Evolutionary conservation across 202 grass and related monocot genomes (phyloP), one percentile per base, ranked within the genome.

Genomic region (Saccharum hybrid): DNA sequence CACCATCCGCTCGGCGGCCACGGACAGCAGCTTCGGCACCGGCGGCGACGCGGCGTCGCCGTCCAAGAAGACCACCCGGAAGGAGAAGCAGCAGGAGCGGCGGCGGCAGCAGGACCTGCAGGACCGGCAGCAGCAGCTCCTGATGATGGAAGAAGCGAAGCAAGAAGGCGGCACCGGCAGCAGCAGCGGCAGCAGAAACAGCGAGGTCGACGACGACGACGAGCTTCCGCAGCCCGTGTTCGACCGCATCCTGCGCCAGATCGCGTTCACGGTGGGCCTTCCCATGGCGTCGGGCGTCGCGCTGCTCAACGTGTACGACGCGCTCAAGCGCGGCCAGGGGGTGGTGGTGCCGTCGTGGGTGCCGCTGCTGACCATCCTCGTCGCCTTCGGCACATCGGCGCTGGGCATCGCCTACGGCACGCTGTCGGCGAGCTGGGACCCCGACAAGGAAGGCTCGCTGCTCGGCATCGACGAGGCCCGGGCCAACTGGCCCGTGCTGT

Each of bases 381-480:
- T 95, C 79, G 76, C 92, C 22, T 98, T 98, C n/a, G 96, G 96
- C 54, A 91, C 96, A 12, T 94, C 90, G 75, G 90, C 92, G 22
- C 63, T 93, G 10, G 96, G 92, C 33, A 98, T 98, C 74, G 92
- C 96, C 21, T 98, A 93, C 71, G 96, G 92, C 13, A 95, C 90
- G 28, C 89, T 98, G 43, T 90, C 96, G 2, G 74, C 92, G 7
- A 98, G 92, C 81, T 95, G 92, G 96, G 89, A 95, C 85, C 85
- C 89, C 6, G 86, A 93, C 1, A 90, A 39, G 76, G 89, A 95
- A 65, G 96, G 96, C 0, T 95, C 90, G 18, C 54, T 95, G 39
- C 88, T 98, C 45, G 96, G 96, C 28, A 41, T 94, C 72, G 92
- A 98, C 33, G 88, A 98, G 74, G 89, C 76, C 43, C 38, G 77